Evolutionary conservation across 2,329 filamentous ascomycete species (phyloP).

Genomic region (Pseudogymnoascus sp.): DNA sequence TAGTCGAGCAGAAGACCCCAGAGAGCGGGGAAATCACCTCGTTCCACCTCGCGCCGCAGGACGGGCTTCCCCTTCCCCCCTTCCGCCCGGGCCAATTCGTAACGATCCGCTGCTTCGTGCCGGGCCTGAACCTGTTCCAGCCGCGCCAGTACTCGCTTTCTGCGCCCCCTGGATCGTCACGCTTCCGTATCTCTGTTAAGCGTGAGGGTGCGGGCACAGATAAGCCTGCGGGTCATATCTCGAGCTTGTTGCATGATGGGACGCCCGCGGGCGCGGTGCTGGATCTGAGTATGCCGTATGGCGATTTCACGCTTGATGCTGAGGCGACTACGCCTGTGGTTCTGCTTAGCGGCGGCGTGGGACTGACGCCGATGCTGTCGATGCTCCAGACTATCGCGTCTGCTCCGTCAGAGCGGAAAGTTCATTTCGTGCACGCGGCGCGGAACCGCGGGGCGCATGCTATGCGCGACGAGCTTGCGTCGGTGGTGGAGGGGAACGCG

Average conservation of each 20-base stretch:
- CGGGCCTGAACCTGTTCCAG: constrained; percentile 53
- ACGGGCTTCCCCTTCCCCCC: constrained; percentile 46
- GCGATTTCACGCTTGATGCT: constrained; percentile 53
- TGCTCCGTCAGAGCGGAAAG: constrained; percentile 32
- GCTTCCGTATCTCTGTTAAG: constrained; percentile 70
- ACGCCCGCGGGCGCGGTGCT: constrained; percentile 43
- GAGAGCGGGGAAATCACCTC: constrained; percentile 56
- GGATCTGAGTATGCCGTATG: constrained; percentile 46
- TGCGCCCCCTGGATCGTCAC: constrained; percentile 39
- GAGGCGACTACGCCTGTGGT: constrained; percentile 45
- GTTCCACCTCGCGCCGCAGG: constrained; percentile 62
- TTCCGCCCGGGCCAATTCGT: constrained; percentile 68
- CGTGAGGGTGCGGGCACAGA: constrained; percentile 36
- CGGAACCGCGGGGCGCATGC: constrained; percentile 42
- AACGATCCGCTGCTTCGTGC: constrained; percentile 53
- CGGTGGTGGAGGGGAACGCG: neutral
- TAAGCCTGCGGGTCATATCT: constrained; percentile 39
- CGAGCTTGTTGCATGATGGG: constrained; percentile 42
- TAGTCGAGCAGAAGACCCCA: constrained; percentile 48
- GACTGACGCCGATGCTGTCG: constrained; percentile 55
- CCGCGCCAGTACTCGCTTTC: constrained; percentile 68
- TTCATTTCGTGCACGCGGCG: constrained; percentile 56
- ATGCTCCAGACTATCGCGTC: constrained; percentile 47
- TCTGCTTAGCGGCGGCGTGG: constrained; percentile 59
- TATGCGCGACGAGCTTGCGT: constrained; percentile 43